A percentile compares a stretch with the other conserved stretches of the same genome.
phyloP scores from a whole-genome alignment of 345 rosid species.

The Salix koriyanagi region DNA sequence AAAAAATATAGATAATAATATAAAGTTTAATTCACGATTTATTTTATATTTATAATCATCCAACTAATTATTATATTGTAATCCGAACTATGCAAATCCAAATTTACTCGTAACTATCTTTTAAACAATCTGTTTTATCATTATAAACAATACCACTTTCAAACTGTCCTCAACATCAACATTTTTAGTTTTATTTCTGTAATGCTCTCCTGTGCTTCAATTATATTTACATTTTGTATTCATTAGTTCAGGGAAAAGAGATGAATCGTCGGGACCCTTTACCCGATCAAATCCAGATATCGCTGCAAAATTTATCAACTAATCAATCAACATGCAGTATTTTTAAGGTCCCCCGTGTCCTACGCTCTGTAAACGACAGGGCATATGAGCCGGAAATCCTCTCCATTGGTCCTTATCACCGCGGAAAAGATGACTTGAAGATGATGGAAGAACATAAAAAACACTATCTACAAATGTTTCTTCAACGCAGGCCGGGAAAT shows the following conservation, averaged over 20 bases:
- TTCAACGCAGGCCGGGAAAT: background rate
- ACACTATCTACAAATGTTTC: conserved; percentile 1
- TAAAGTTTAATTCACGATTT: too few species aligned
- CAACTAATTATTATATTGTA: too few species aligned
- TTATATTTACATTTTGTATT: background rate
- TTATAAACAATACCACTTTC: too few species aligned
- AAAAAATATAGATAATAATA: too few species aligned
- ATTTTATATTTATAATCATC: too few species aligned
- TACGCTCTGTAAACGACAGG: background rate
- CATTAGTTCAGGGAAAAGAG: background rate
- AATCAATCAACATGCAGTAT: background rate
- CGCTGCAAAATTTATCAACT: background rate
- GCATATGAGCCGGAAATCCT: conserved; percentile 7
- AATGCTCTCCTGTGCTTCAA: too few species aligned
- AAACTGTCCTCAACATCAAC: too few species aligned
- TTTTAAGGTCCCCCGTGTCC: background rate
- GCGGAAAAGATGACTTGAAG: background rate
- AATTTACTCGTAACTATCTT: too few species aligned
- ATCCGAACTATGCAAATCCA: too few species aligned
- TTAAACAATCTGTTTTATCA: too few species aligned
- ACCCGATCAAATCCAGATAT: background rate
- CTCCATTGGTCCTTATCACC: conserved; percentile 9
- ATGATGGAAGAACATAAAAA: conserved; percentile 17
- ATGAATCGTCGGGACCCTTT: background rate
- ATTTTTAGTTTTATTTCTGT: too few species aligned